A percentile compares a stretch with the other conserved stretches of the same genome.
Evolutionary conservation across 768 basidiomycete species (phyloP).

Genomic region (Floccularia luteovirens): DNA sequence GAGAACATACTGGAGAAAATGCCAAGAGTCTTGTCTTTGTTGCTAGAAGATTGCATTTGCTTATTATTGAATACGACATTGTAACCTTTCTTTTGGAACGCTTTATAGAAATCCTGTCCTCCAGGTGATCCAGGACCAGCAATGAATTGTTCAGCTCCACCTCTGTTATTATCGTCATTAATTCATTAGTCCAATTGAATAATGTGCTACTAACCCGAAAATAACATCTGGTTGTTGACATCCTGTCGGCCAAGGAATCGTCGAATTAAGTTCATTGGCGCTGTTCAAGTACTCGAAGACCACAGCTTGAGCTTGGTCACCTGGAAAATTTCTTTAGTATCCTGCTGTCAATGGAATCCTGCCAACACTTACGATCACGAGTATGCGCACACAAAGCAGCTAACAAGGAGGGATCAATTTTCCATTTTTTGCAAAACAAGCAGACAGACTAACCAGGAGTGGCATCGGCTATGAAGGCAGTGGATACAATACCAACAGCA

Average conservation of each 20-base stretch:
- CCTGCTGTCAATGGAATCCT: background rate
- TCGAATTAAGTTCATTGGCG: constrained; percentile 21
- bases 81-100: constrained; percentile 29
- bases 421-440: background rate
- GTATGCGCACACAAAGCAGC: constrained; percentile 35
- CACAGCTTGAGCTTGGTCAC: constrained; percentile 20
- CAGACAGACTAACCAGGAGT: constrained; percentile 23
- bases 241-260: constrained; percentile 30
- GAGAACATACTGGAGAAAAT: constrained; percentile 29
- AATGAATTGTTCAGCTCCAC: constrained; percentile 36
- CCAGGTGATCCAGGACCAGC: constrained; percentile 27
- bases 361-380: constrained; percentile 21
- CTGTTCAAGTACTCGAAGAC: constrained; percentile 30
- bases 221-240: constrained; percentile 35
- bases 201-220: constrained; percentile 23
- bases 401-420: constrained; percentile 4
- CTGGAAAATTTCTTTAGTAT: constrained; percentile 7
- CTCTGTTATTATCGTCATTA: constrained; percentile 15
- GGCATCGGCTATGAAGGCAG: constrained; percentile 36
- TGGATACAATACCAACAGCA: constrained; percentile 35
- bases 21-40: constrained; percentile 29
- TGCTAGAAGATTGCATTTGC: constrained; percentile 19
- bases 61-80: constrained; percentile 31
- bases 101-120: constrained; percentile 32
- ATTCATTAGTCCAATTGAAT: background rate